Conservation (phyloP, 495 filamentous ascomycete genomes). For the Penicillium parvum region DNA sequence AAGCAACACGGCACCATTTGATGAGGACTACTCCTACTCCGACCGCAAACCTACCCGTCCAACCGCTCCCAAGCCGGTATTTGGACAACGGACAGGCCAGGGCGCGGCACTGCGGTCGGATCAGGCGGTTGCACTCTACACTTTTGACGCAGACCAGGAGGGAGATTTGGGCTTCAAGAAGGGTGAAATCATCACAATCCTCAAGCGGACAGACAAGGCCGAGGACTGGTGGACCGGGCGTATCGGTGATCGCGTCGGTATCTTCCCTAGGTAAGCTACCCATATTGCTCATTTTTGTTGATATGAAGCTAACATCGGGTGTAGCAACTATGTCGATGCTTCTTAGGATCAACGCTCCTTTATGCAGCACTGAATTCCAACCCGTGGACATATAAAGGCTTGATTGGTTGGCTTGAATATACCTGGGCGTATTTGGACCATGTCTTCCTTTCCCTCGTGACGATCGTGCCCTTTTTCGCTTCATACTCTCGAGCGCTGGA, state of each 20-base stretch:
- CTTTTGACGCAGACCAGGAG: slow-evolving; percentile 88
- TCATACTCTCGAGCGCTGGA: slow-evolving; percentile 19
- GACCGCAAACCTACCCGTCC: slow-evolving; percentile 60
- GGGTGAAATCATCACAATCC: slow-evolving; percentile 93
- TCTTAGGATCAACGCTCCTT: slow-evolving; percentile 13
- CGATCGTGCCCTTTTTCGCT: slow-evolving; percentile 3
- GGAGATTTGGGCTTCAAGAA: slow-evolving; percentile 96
- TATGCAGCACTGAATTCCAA: not conserved
- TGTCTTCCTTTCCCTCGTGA: slow-evolving; percentile 1
- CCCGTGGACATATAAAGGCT: slow-evolving; percentile 11
- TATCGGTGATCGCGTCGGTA: slow-evolving; percentile 59
- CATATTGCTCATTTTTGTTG: too few relatives aligned
- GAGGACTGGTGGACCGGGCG: slow-evolving; percentile 85
- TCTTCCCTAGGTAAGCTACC: slow-evolving; percentile 59
- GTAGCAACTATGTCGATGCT: slow-evolving; percentile 45
- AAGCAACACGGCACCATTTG: slow-evolving; percentile 42
- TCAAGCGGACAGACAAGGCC: slow-evolving; percentile 89
- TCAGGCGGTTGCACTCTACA: slow-evolving; percentile 84
- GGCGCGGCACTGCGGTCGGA: slow-evolving; percentile 62
- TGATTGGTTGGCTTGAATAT: slow-evolving; percentile 11
- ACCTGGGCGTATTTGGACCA: slow-evolving; percentile 13
- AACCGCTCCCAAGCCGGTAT: slow-evolving; percentile 83
- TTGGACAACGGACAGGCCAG: slow-evolving; percentile 55
- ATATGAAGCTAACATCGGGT: slow-evolving; percentile 7
- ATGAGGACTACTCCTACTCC: slow-evolving; percentile 57